Conservation (phyloP, 2,329 filamentous ascomycete species). For the Fusarium sublunatum region DNA sequence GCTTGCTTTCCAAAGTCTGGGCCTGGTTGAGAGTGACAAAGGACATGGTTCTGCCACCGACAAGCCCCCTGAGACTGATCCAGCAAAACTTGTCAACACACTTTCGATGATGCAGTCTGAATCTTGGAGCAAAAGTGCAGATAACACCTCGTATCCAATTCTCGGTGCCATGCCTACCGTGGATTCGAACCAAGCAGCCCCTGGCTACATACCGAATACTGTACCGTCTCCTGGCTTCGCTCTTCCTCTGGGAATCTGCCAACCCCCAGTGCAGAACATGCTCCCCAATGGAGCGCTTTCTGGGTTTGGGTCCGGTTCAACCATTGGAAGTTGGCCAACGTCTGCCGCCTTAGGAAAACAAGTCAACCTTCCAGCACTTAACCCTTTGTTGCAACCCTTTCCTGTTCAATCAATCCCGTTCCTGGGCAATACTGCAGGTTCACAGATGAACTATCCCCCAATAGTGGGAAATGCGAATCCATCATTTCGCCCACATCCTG, state of each 20-base stretch:
- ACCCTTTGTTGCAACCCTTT: slow-evolving; percentile 10
- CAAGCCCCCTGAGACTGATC: background rate
- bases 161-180: background rate
- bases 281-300: slow-evolving; percentile 13
- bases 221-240: background rate
- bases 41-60: background rate
- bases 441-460: slow-evolving; percentile 9
- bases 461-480: background rate
- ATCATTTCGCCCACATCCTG: slow-evolving; percentile 33
- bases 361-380: background rate
- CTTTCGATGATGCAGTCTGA: slow-evolving; percentile 2
- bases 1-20: background rate
- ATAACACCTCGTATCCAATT: background rate
- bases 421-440: background rate
- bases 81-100: background rate
- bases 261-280: background rate
- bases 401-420: slow-evolving; percentile 3
- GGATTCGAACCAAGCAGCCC: background rate
- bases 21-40: background rate
- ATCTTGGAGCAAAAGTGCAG: background rate
- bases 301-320: slow-evolving; percentile 8
- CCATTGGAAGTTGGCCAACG: background rate
- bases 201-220: background rate
- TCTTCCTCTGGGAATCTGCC: slow-evolving; percentile 1
- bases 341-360: slow-evolving; percentile 9